Evolutionary conservation across 805 yeast genomes (phyloP).

Genomic region (Ogataea angusta): DNA sequence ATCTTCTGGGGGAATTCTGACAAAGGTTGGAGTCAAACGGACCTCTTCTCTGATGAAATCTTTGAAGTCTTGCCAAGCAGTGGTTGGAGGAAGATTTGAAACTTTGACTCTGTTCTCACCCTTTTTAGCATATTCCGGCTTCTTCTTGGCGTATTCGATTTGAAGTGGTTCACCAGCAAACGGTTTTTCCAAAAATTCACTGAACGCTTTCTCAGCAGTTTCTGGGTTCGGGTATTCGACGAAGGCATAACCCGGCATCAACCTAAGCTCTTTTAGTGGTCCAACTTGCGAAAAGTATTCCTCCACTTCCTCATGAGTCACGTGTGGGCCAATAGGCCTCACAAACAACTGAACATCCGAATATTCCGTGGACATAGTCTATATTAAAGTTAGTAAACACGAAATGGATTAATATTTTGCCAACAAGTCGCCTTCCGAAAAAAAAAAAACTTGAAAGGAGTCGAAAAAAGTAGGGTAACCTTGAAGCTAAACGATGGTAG

Average conservation of each 20-base stretch:
- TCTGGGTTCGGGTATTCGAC: constrained; percentile 75
- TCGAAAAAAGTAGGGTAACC: constrained; percentile 1
- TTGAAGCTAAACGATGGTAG: constrained; percentile 5
- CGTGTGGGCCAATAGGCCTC: constrained; percentile 37
- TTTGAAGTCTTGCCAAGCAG: constrained; percentile 86
- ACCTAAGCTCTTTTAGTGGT: constrained; percentile 61
- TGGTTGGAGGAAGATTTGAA: constrained; percentile 66
- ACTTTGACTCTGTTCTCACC: constrained; percentile 74
- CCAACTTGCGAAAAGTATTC: constrained; percentile 68
- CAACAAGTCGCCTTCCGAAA: constrained; percentile 6
- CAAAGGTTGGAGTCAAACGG: constrained; percentile 59
- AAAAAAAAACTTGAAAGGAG: background rate
- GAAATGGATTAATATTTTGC: constrained; percentile 1
- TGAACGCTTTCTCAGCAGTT: constrained; percentile 48
- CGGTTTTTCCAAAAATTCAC: constrained; percentile 42
- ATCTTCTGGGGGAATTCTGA: constrained; percentile 47
- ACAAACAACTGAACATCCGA: constrained; percentile 38
- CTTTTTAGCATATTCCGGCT: constrained; percentile 52
- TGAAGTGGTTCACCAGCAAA: constrained; percentile 50
- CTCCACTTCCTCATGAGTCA: constrained; percentile 51
- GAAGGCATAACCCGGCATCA: constrained; percentile 84
- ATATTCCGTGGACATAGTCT: constrained; percentile 25
- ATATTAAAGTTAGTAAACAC: background rate
- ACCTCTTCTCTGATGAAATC: constrained; percentile 83
- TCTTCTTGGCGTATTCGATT: constrained; percentile 54